A percentile compares a stretch with the other conserved stretches of the same genome.
phyloP scores from a whole-genome alignment of 257 asterid genomes.

The Fraxinus anomala region DNA sequence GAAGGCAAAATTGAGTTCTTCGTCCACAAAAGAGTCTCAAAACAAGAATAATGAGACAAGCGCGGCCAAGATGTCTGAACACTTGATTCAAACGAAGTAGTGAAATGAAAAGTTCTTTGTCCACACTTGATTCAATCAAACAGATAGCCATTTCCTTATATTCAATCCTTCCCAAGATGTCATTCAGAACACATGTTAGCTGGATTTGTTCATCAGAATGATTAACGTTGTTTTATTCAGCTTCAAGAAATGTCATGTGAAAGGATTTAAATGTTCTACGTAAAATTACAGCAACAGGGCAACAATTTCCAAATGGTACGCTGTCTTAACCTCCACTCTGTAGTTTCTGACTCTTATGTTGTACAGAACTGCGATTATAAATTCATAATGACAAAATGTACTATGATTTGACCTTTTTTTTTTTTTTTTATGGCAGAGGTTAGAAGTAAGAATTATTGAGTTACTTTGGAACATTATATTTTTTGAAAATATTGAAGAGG shows the following conservation, averaged over 20 bases:
- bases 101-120: conserved; percentile 1
- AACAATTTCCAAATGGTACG: conserved; percentile 8
- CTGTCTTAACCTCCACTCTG: background rate
- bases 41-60: conserved; percentile 23
- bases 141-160: background rate
- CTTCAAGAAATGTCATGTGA: background rate
- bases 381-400: background rate
- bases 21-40: conserved; percentile 28
- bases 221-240: background rate
- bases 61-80: conserved; percentile 28
- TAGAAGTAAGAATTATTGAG: background rate
- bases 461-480: conserved; percentile 2
- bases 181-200: background rate
- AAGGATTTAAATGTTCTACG: background rate
- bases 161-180: background rate
- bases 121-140: conserved; percentile 23
- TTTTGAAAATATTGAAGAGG: background rate
- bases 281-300: background rate
- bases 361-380: background rate
- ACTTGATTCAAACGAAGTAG: conserved; percentile 24
- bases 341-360: background rate
- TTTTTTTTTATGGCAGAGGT: conserved; percentile 13
- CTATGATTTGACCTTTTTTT: background rate
- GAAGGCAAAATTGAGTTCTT: conserved; percentile 31
- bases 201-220: background rate